Conservation (phyloP, 768 basidiomycete species). For the Termitomyces bulborhizus region DNA sequence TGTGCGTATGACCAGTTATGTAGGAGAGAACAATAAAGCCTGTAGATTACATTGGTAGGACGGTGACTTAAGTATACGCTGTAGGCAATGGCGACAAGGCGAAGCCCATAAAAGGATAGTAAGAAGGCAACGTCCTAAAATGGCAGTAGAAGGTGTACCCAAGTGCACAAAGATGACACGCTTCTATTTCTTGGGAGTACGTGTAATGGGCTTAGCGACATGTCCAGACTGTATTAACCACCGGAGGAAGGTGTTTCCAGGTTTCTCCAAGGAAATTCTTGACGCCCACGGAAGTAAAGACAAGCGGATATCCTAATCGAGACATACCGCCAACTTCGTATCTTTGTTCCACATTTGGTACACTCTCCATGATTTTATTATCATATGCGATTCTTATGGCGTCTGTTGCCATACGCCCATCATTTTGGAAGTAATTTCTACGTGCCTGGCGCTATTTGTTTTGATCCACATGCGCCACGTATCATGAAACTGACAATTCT, state of each 20-base stretch:
- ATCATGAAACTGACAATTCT: too few relatives aligned
- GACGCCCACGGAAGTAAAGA: neutral
- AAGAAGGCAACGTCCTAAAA: conserved; percentile 17
- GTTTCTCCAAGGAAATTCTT: neutral
- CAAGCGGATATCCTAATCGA: conserved; percentile 9
- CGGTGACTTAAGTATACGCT: conserved; percentile 2
- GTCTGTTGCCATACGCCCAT: neutral
- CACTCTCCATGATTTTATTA: neutral
- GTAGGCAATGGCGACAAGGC: conserved; percentile 13
- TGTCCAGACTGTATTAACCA: neutral
- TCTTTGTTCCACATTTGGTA: conserved; percentile 9
- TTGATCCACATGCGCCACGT: neutral
- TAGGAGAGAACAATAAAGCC: conserved; percentile 9
- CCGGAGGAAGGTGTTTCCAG: neutral
- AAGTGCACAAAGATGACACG: neutral
- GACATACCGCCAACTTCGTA: neutral
- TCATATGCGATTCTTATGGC: neutral
- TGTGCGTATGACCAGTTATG: neutral
- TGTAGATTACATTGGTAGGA: conserved; percentile 5
- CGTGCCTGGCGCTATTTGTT: neutral
- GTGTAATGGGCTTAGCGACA: neutral
- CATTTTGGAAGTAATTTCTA: neutral
- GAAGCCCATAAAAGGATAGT: conserved; percentile 13
- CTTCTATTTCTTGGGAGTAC: neutral
- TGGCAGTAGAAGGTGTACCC: neutral